Conservation (phyloP, 139 green algal species). For the Mesotaenium endlicherianum region DNA sequence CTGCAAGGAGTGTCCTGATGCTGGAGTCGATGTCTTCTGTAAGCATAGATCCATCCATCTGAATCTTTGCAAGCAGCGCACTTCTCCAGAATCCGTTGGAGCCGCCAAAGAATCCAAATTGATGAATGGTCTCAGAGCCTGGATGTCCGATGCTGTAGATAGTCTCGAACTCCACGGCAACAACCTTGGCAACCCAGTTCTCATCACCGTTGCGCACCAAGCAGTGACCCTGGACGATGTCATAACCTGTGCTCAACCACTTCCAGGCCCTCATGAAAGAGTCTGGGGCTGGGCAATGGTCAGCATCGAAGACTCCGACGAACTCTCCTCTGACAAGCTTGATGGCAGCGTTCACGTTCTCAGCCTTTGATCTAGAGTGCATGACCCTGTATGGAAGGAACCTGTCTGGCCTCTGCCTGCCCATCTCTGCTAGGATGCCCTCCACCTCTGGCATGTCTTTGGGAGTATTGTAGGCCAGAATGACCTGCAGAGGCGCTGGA, state of each 20-base stretch:
- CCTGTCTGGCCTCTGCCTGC: conserved; percentile 25
- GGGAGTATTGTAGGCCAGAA: conserved; percentile 49
- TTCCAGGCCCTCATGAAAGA: conserved; percentile 44
- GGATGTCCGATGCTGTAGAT: conserved; percentile 45
- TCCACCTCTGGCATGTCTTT: conserved; percentile 48
- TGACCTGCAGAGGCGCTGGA: conserved; percentile 38
- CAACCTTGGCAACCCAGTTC: not conserved
- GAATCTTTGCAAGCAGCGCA: conserved; percentile 18
- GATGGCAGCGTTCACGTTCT: conserved; percentile 47
- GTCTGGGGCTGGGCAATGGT: conserved; percentile 35
- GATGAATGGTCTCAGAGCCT: conserved; percentile 26
- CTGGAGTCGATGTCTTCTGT: conserved; percentile 49
- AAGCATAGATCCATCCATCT: conserved; percentile 43
- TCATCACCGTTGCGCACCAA: conserved; percentile 37
- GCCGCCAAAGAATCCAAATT: conserved; percentile 47
- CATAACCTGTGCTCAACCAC: conserved; percentile 38
- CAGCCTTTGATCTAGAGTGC: conserved; percentile 37
- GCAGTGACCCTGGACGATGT: conserved; percentile 48
- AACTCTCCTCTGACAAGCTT: conserved; percentile 36
- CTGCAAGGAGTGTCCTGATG: conserved; percentile 20
- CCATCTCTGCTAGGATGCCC: conserved; percentile 31
- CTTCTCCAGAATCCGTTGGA: conserved; percentile 47
- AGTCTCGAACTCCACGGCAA: conserved; percentile 39
- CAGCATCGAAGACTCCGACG: conserved; percentile 42
- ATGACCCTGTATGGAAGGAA: conserved; percentile 33